Base-by-base conservation (phyloP, 2,329 filamentous ascomycete genomes). In the Paraphaeosphaeria sporulosa region DNA sequence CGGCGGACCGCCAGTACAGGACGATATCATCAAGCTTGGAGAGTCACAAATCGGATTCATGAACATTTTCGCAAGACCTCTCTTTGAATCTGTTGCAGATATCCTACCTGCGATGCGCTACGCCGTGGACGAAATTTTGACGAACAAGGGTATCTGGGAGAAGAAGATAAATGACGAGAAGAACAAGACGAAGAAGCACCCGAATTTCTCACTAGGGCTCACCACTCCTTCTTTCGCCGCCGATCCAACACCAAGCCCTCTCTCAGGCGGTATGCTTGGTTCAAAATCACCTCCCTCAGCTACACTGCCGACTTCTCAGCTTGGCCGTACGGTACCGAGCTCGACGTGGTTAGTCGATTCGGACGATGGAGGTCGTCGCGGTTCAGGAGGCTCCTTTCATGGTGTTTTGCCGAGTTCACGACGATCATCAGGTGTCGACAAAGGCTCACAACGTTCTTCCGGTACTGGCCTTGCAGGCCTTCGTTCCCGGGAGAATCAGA, bases 21-120 rank as follows among this genome's bases (percentile, higher is more conserved):
- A 94, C 69, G 94, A 97, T 69, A 84, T 91, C 34, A 83, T 93
- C 63, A 94, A 94, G 57, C 84, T 97, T 55, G 91, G 89, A 64
- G 93, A 92, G 67, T 91, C 93, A 8, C 95, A 99, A 78, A 90
- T 97, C 57, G 90, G 92, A 25, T 99, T 99, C 79, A 97, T 98
- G 92, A 95, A 93, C 66, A 87, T 97, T 70, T 98, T 98, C 76
- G 95, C 94, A 17, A 88, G 94, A 51, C 95, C 95, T 1, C 85
- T 99, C 0, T 99, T 99, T 74, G 89, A 93, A 73, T 92, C 91
- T 8, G 90, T 98, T 8, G 89, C 92, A 32, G 91, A 96, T 68
- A 86, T 98, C 38, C 85, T 98, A 71, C 94, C 95, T 1, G 87
- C 86, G 23, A 92, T 98, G 88, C 83, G 84, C 53, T 97, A 96